Conservation (phyloP, 2,329 filamentous ascomycete genomes). For the Ceratocystis huliohia region DNA sequence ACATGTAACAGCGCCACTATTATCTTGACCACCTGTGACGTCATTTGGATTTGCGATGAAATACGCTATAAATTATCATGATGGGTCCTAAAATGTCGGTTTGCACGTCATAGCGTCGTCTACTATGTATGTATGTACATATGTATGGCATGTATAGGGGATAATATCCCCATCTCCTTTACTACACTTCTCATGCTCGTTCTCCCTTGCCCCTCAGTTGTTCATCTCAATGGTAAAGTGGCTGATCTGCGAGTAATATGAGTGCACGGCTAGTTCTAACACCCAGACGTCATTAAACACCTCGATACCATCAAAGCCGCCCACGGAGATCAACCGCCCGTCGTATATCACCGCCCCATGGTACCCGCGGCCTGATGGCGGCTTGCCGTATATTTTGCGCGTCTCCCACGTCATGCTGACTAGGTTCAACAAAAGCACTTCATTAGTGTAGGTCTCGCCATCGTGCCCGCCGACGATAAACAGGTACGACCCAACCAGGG, state of each 20-base stretch:
- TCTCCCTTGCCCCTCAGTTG: constrained; percentile 13
- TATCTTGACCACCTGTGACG: neutral
- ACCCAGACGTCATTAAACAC: constrained; percentile 57
- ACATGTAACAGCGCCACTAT: neutral
- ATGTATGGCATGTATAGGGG: neutral
- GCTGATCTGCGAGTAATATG: constrained; percentile 62
- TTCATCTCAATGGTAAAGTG: constrained; percentile 55
- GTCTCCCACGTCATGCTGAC: constrained; percentile 65
- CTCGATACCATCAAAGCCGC: constrained; percentile 54
- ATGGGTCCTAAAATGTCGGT: neutral
- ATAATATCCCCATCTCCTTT: neutral
- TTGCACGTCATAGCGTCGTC: neutral
- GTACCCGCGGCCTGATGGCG: constrained; percentile 52
- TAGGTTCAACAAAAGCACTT: constrained; percentile 55
- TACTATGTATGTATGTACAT: neutral
- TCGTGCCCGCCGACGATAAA: constrained; percentile 61
- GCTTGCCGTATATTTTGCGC: constrained; percentile 49
- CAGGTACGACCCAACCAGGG: constrained; percentile 56
- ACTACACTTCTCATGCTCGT: neutral
- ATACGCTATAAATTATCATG: neutral
- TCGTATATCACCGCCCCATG: constrained; percentile 55
- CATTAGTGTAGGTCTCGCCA: constrained; percentile 56
- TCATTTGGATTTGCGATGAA: neutral
- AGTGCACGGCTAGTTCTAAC: constrained; percentile 55
- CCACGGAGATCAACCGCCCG: constrained; percentile 49